These are phyloP conservation scores for Aspergillus homomorphus DNA, from an alignment of 495 filamentous ascomycete species.

Conservation along the genomic window DNA sequence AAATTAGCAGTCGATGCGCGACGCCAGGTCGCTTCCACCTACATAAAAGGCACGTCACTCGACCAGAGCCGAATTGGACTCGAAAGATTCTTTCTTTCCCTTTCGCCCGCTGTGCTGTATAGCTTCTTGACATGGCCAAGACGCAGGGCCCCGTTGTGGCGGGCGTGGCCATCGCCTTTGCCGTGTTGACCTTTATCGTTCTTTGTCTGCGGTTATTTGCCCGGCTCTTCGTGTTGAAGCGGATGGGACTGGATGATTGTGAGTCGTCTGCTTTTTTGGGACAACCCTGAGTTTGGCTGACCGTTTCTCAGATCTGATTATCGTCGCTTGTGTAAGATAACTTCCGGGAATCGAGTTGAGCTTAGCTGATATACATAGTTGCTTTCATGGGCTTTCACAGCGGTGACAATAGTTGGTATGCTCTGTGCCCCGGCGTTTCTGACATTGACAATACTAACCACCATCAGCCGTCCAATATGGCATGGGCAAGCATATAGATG, in stretches of 20 bases:
- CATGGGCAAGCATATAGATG: slow-evolving; percentile 29
- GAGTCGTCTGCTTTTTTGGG: slow-evolving; percentile 9
- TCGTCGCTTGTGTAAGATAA: slow-evolving; percentile 33
- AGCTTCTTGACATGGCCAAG: slow-evolving; percentile 11
- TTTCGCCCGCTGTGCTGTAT: not conserved
- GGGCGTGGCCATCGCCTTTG: slow-evolving; percentile 35
- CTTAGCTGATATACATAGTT: slow-evolving; percentile 20
- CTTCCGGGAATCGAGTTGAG: not conserved
- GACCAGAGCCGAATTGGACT: not conserved
- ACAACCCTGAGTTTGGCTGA: not conserved
- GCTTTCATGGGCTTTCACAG: slow-evolving; percentile 38
- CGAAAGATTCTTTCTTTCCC: not conserved
- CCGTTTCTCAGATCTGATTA: slow-evolving; percentile 30
- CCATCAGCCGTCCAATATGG: slow-evolving; percentile 32
- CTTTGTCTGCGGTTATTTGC: slow-evolving; percentile 36
- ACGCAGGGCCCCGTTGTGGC: slow-evolving; percentile 32
- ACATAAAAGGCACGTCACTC: not conserved
- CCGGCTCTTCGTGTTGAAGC: slow-evolving; percentile 31
- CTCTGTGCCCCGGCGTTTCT: not conserved
- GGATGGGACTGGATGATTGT: slow-evolving; percentile 40
- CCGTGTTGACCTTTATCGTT: slow-evolving; percentile 33
- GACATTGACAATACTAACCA: slow-evolving; percentile 7
- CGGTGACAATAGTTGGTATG: slow-evolving; percentile 34
- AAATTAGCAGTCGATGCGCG: not conserved
- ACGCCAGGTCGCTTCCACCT: not conserved